Conservation (phyloP, 108 stramenopile genomes). For the Cyclotella atomus region DNA sequence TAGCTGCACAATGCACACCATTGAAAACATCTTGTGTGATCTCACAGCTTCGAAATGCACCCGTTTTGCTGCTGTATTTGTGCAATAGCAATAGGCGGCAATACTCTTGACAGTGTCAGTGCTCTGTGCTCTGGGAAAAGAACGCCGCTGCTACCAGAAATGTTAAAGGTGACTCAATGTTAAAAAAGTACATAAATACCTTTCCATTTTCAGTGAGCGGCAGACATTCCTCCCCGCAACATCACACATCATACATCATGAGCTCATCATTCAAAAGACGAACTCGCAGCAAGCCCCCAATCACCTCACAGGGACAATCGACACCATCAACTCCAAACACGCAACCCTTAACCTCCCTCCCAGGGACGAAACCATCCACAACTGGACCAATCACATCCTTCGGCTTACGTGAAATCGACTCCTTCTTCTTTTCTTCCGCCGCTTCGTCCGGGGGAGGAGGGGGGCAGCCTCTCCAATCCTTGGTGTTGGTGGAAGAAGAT, state of each 20-base stretch:
- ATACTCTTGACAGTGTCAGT: too few relatives aligned
- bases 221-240: neutral
- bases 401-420: slow-evolving; percentile 79
- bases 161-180: too few relatives aligned
- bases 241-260: slow-evolving; percentile 17
- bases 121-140: too few relatives aligned
- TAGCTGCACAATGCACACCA: too few relatives aligned
- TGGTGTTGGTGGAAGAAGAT: slow-evolving; percentile 77
- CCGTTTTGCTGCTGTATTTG: too few relatives aligned
- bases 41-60: too few relatives aligned
- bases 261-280: slow-evolving; percentile 56
- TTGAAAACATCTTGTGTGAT: too few relatives aligned
- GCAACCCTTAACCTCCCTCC: neutral
- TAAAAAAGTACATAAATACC: too few relatives aligned
- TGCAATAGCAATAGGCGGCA: too few relatives aligned
- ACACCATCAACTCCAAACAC: slow-evolving; percentile 7
- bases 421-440: slow-evolving; percentile 53
- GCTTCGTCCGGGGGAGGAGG: slow-evolving; percentile 56
- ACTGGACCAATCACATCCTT: slow-evolving; percentile 71
- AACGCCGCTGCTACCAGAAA: too few relatives aligned
- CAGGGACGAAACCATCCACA: slow-evolving; percentile 61
- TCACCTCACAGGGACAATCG: neutral
- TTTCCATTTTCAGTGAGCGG: too few relatives aligned
- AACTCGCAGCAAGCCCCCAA: neutral
- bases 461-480: slow-evolving; percentile 78